Conservation (phyloP, 495 filamentous ascomycete species). For the Aspergillus haitiensis region DNA sequence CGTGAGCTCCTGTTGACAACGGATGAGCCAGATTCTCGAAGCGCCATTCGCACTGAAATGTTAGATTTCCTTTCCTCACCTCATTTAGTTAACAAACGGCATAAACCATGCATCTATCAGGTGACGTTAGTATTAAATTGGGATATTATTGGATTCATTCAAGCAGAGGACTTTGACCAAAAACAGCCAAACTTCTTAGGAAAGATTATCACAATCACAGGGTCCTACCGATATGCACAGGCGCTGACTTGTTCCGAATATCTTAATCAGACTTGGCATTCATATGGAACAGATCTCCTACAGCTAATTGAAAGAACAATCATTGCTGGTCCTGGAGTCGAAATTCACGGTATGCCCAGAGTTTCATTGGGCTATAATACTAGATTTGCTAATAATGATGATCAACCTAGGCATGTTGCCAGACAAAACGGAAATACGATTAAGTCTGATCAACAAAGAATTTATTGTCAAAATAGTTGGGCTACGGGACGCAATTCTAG, state of each 20-base stretch:
- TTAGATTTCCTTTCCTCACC: background rate
- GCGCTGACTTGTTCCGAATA: slow-evolving; percentile 32
- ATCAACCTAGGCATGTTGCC: too few species aligned
- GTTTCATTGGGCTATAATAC: too few species aligned
- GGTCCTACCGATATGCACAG: slow-evolving; percentile 29
- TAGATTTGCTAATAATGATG: too few species aligned
- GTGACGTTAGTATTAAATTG: slow-evolving; percentile 21
- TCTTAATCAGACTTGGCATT: slow-evolving; percentile 36
- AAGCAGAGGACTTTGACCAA: slow-evolving; percentile 24
- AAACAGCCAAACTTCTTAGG: background rate
- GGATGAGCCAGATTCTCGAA: background rate
- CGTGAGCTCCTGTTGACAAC: background rate
- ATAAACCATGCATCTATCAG: background rate
- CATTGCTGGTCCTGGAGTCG: too few species aligned
- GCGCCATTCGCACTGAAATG: background rate
- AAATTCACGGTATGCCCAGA: too few species aligned
- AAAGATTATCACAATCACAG: slow-evolving; percentile 30
- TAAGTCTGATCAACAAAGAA: too few species aligned
- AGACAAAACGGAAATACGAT: too few species aligned
- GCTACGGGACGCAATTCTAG: slow-evolving; percentile 14
- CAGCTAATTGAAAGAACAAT: too few species aligned
- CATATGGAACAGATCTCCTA: too few species aligned
- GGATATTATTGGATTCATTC: slow-evolving; percentile 29
- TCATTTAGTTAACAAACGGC: background rate
- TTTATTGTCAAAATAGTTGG: slow-evolving; percentile 11